Percentiles rank a stretch among this genome's conserved stretches.
phyloP scores from a whole-genome alignment of 352 stramenopile species.

The Globisporangium orthogonon region DNA sequence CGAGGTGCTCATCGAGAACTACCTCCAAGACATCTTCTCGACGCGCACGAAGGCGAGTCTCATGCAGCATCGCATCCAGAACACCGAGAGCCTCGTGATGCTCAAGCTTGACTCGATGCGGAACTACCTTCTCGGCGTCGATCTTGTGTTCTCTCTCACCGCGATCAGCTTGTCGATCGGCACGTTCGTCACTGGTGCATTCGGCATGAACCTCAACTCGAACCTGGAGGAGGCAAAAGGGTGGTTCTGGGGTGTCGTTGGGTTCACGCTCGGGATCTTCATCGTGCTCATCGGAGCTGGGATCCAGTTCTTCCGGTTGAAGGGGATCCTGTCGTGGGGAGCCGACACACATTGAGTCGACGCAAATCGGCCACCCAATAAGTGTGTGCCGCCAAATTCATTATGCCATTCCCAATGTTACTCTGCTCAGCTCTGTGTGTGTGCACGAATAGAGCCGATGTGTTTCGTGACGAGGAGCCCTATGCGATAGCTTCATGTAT shows the following conservation, averaged over 20 bases:
- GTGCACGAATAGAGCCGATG: too few species aligned
- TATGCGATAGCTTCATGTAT: too few species aligned
- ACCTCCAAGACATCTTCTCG: constrained; percentile 51
- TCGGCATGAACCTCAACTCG: constrained; percentile 65
- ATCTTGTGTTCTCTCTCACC: constrained; percentile 71
- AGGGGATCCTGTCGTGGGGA: constrained; percentile 42
- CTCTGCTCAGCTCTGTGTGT: too few species aligned
- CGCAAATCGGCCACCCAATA: too few species aligned
- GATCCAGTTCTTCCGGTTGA: constrained; percentile 55
- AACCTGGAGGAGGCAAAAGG: constrained; percentile 27
- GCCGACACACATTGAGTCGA: not conserved
- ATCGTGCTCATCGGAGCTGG: constrained; percentile 32
- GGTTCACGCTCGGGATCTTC: constrained; percentile 33
- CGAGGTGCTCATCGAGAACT: constrained; percentile 17
- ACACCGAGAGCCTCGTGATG: constrained; percentile 72
- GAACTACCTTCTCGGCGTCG: constrained; percentile 58
- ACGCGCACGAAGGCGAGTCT: constrained; percentile 61
- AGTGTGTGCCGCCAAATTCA: too few species aligned
- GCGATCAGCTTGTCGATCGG: constrained; percentile 49
- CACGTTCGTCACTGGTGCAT: constrained; percentile 47
- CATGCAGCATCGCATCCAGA: constrained; percentile 69
- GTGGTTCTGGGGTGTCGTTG: constrained; percentile 61
- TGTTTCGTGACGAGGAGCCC: too few species aligned
- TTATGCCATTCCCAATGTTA: too few species aligned
- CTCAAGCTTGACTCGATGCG: constrained; percentile 63